Evolutionary conservation across 2,329 filamentous ascomycete species (phyloP), one percentile per base, ranked within the genome.

Genomic region (Fusarium piperis): DNA sequence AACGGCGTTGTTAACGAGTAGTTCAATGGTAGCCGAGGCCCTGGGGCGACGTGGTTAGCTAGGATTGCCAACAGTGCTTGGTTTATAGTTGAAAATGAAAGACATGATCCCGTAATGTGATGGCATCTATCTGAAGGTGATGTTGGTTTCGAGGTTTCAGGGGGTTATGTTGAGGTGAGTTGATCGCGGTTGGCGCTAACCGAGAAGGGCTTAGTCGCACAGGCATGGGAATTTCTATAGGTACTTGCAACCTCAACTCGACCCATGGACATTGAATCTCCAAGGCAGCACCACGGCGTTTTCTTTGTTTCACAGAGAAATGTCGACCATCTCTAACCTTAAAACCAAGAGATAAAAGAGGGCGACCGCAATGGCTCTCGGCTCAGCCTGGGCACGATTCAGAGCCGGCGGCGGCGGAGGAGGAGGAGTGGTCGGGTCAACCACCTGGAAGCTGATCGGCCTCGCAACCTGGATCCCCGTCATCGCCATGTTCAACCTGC

Each of bases 401-500:
- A 64, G 68, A 55, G 66, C 23, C 23, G 23, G 23, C 23, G 23
- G 68, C 18, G 65, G 74, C 46, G 69, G 73, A 28, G 74, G 71
- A 35, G 70, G 70, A 11, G 71, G 78, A 55, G n/a, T 74, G 8
- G 62, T 76, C 16, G 69, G 68, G 70, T 79, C 70, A 73, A 85
- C 85, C 63, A 79, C 82, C 11, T 83, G 82, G 68, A 85, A 84
- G 64, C 80, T 89, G 55, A 79, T 90, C 70, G 83, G 85, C 55
- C 83, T 90, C 66, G 85, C 86, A 58, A 87, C 88, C 26, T 92
- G 90, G 88, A 79, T 92, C 26, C 91, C 91, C 1, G 86, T 89
- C 15, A 81, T 89, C 55, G 85, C 90, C 64, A 88, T 87, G 79
- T 86, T 92, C 82, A 89, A 91, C 74, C 82, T 86, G 35, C 85